These are phyloP conservation scores for Scedosporium boydii DNA, from an alignment of 2,329 filamentous ascomycete species.

Conservation along the genomic window DNA sequence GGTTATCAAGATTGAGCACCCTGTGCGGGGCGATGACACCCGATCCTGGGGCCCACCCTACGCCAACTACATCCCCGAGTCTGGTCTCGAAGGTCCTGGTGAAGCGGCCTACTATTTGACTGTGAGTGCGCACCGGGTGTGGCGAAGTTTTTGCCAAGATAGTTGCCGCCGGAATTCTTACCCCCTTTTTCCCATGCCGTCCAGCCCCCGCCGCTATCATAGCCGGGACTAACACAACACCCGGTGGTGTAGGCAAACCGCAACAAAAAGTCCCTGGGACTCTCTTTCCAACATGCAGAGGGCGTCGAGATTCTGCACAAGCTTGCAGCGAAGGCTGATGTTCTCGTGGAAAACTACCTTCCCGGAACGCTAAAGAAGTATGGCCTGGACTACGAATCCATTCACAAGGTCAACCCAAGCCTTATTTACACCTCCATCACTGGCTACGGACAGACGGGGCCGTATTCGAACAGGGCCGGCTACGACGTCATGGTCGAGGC, in stretches of 20 bases:
- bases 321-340: constrained; percentile 75
- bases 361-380: constrained; percentile 88
- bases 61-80: constrained; percentile 60
- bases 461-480: constrained; percentile 76
- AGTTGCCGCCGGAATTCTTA: too few species aligned
- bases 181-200: too few species aligned
- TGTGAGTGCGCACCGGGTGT: constrained; percentile 3
- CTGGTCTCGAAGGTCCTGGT: constrained; percentile 57
- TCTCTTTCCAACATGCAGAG: constrained; percentile 79
- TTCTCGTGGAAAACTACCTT: constrained; percentile 94
- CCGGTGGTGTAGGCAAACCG: constrained; percentile 62
- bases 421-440: constrained; percentile 96
- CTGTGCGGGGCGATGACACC: constrained; percentile 83
- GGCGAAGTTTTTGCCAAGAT: background rate
- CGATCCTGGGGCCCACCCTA: constrained; percentile 95
- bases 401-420: constrained; percentile 71
- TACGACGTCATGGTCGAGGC: constrained; percentile 99
- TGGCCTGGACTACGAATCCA: constrained; percentile 73
- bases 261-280: constrained; percentile 88
- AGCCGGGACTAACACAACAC: background rate
- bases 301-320: constrained; percentile 83
- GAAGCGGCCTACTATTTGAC: constrained; percentile 67
- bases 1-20: constrained; percentile 96
- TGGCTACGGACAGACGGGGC: constrained; percentile 91
- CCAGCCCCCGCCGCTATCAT: too few species aligned